phyloP scores from a whole-genome alignment of 2,329 filamentous ascomycete species.

The Uncinocarpus reesii region DNA sequence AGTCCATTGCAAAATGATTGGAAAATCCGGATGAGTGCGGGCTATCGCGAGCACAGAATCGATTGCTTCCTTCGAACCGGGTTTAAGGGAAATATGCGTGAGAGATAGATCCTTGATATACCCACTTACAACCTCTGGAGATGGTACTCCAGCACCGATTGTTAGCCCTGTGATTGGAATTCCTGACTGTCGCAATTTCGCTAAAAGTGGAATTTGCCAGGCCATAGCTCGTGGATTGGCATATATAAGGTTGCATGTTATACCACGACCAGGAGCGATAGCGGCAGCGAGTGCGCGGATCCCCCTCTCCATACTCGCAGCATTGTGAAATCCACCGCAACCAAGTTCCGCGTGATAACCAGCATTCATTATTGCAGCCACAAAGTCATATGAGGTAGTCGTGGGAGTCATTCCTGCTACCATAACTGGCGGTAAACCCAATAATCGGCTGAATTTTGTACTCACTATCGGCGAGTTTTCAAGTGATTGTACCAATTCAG shows the following conservation, averaged over 20 bases:
- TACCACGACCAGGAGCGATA: constrained; percentile 75
- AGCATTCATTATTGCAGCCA: constrained; percentile 83
- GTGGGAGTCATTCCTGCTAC: constrained; percentile 90
- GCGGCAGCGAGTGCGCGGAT: constrained; percentile 72
- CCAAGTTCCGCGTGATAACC: constrained; percentile 86
- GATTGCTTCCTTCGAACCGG: constrained; percentile 77
- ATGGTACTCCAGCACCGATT: constrained; percentile 87
- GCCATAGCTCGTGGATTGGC: constrained; percentile 80
- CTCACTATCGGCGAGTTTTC: constrained; percentile 72
- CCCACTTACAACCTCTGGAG: constrained; percentile 81
- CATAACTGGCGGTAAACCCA: constrained; percentile 76
- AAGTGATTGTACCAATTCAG: constrained; percentile 80
- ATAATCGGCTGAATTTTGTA: constrained; percentile 84
- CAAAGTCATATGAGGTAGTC: constrained; percentile 84
- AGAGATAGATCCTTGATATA: constrained; percentile 87
- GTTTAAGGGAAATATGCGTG: constrained; percentile 91
- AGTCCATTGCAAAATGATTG: constrained; percentile 86
- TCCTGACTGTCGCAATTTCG: constrained; percentile 67
- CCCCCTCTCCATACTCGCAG: constrained; percentile 69
- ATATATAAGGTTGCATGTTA: constrained; percentile 83
- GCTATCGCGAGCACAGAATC: constrained; percentile 85
- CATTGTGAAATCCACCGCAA: constrained; percentile 80
- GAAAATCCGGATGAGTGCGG: constrained; percentile 84
- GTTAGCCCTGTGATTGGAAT: constrained; percentile 85
- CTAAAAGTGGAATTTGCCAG: constrained; percentile 83